Evolutionary conservation across 1,284 basidiomycete species (phyloP).

Genomic region (Austroboletus novae-zelandiae): DNA sequence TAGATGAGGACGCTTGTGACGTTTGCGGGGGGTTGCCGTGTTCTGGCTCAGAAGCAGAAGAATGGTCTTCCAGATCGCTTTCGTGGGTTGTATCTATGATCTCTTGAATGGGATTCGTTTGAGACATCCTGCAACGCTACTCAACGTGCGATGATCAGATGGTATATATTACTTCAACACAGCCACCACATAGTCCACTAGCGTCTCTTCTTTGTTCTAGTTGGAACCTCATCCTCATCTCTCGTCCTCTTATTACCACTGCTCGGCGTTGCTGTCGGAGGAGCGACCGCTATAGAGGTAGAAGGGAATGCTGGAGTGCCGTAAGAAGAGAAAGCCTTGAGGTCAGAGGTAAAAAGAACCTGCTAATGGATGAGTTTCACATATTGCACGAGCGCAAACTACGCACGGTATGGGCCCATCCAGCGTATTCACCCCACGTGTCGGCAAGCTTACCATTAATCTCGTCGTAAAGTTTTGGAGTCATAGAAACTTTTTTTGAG

Average conservation of each 20-base stretch:
- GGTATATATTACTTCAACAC: constrained; percentile 7
- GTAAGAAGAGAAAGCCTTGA: constrained; percentile 50
- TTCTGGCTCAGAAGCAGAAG: constrained; percentile 36
- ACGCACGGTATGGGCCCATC: constrained; percentile 88
- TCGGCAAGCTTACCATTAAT: constrained; percentile 62
- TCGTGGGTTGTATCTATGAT: constrained; percentile 40
- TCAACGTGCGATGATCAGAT: background rate
- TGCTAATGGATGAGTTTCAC: constrained; percentile 24
- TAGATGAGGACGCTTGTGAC: constrained; percentile 43
- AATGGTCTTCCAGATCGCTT: constrained; percentile 31
- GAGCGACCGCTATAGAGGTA: constrained; percentile 5
- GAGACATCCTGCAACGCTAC: constrained; percentile 15
- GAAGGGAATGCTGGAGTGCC: constrained; percentile 34
- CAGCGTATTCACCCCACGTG: constrained; percentile 84
- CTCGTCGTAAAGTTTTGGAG: constrained; percentile 75
- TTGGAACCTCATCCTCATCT: constrained; percentile 9
- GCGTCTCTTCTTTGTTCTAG: constrained; percentile 35
- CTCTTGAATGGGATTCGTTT: constrained; percentile 41
- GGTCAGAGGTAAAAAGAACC: constrained; percentile 59
- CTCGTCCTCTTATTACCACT: constrained; percentile 18
- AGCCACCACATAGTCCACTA: constrained; percentile 17
- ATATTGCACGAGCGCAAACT: background rate
- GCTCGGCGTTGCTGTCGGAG: constrained; percentile 11
- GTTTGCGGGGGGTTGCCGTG: constrained; percentile 20
- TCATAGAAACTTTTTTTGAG: constrained; percentile 65